Evolutionary conservation across 2,329 filamentous ascomycete species (phyloP).

Genomic region (Cladophialophora exuberans): DNA sequence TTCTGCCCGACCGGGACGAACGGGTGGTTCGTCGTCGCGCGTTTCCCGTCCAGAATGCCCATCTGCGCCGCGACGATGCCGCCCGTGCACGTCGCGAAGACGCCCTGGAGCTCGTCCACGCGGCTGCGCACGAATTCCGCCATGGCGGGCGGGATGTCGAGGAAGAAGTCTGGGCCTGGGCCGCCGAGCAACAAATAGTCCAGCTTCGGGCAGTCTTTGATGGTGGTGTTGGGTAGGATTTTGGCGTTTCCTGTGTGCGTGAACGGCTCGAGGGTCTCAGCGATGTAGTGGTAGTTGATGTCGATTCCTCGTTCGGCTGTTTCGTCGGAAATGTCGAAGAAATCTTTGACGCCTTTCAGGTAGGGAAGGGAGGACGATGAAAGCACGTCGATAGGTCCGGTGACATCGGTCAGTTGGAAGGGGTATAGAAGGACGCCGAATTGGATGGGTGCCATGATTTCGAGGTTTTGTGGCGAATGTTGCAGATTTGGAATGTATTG

Average conservation of each 20-base stretch:
- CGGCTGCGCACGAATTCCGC: conserved; percentile 9
- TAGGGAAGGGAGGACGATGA: neutral
- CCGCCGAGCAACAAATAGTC: conserved; percentile 20
- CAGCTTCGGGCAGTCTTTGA: conserved; percentile 17
- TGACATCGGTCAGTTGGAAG: conserved; percentile 15
- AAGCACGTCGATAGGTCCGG: conserved; percentile 17
- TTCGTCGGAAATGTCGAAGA: conserved; percentile 22
- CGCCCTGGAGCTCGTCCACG: conserved; percentile 10
- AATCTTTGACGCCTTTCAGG: neutral
- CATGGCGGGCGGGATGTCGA: conserved; percentile 8
- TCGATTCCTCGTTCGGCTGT: conserved; percentile 20
- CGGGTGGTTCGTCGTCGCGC: conserved; percentile 48
- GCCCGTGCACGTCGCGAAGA: conserved; percentile 22
- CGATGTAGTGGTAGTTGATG: conserved; percentile 18
- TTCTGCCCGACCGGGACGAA: conserved; percentile 34
- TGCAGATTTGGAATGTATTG: too few species aligned
- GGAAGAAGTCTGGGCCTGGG: conserved; percentile 6
- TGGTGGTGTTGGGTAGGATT: conserved; percentile 8
- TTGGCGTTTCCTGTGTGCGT: neutral
- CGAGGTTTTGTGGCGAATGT: too few species aligned
- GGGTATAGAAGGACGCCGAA: conserved; percentile 18
- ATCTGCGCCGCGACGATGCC: conserved; percentile 34
- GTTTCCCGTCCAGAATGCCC: conserved; percentile 48
- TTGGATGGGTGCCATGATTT: conserved; percentile 4
- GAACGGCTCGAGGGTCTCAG: conserved; percentile 5